phyloP scores from a whole-genome alignment of 2,329 filamentous ascomycete genomes.

The Aspergillus clavatus region DNA sequence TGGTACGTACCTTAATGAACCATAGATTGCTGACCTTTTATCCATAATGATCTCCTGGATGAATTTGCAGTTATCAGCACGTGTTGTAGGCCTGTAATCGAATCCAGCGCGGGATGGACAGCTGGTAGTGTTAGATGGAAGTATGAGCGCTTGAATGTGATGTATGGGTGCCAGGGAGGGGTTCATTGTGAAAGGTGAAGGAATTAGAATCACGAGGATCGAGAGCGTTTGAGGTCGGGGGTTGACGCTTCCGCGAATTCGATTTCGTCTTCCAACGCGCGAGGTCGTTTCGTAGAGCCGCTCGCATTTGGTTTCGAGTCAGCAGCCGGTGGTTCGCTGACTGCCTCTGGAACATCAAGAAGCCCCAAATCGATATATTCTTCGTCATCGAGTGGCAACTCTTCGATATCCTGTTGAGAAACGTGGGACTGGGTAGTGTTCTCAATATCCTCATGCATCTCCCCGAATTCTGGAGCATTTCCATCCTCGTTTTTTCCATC shows the following conservation, averaged over 20 bases:
- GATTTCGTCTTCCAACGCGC: constrained; percentile 33
- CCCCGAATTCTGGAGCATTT: constrained; percentile 11
- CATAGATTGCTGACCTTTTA: background rate
- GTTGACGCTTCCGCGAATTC: constrained; percentile 21
- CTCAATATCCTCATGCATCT: constrained; percentile 16
- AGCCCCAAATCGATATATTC: constrained; percentile 38
- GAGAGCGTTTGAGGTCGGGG: constrained; percentile 51
- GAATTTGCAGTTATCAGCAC: background rate
- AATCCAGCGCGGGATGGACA: constrained; percentile 2
- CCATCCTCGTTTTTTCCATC: constrained; percentile 8
- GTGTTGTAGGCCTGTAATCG: background rate
- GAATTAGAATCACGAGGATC: constrained; percentile 36
- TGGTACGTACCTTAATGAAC: constrained; percentile 17
- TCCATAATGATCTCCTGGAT: background rate
- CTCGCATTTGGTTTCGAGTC: constrained; percentile 19
- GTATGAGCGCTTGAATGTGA: background rate
- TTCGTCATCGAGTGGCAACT: constrained; percentile 23
- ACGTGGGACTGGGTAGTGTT: constrained; percentile 6
- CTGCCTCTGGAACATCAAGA: constrained; percentile 19
- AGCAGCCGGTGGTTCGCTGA: constrained; percentile 17
- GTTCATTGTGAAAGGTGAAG: constrained; percentile 1
- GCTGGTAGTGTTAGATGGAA: constrained; percentile 1
- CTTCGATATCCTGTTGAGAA: constrained; percentile 17
- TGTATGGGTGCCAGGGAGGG: constrained; percentile 3
- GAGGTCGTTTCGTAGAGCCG: constrained; percentile 30